Conservation (phyloP, 768 basidiomycete genomes). For the Coprinopsis strossmayeri region DNA sequence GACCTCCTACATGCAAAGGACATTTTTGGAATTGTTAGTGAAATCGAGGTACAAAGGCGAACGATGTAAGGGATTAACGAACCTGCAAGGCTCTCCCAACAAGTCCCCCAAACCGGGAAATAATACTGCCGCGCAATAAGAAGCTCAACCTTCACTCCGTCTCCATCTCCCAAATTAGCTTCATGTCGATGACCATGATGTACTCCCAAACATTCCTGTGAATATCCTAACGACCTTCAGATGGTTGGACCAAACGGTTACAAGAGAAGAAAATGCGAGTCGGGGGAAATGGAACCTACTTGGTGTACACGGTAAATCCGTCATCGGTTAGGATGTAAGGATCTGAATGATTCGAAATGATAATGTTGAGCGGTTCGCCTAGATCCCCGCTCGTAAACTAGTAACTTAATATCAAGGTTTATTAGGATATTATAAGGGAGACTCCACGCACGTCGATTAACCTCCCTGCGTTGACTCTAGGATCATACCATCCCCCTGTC, state of each 20-base stretch:
- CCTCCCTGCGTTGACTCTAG: conserved; percentile 64
- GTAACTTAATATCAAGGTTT: neutral
- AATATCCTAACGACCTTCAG: conserved; percentile 70
- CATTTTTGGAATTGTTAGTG: neutral
- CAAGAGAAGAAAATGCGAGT: neutral
- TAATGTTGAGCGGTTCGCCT: conserved; percentile 82
- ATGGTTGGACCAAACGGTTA: neutral
- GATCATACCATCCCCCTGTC: conserved; percentile 66
- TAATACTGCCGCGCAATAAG: conserved; percentile 76
- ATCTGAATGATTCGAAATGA: conserved; percentile 74
- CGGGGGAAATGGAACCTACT: conserved; percentile 30
- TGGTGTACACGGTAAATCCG: conserved; percentile 66
- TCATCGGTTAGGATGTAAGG: conserved; percentile 71
- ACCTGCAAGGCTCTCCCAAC: conserved; percentile 82
- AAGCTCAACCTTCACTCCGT: conserved; percentile 59
- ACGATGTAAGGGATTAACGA: conserved; percentile 4
- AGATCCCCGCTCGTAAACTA: conserved; percentile 59
- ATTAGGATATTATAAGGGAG: neutral
- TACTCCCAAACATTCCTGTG: conserved; percentile 75
- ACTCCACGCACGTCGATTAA: conserved; percentile 63
- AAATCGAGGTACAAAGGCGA: neutral
- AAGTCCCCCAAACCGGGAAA: conserved; percentile 73
- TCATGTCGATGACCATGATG: conserved; percentile 71
- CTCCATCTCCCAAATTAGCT: conserved; percentile 81
- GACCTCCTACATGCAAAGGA: conserved; percentile 47